Percentiles rank a stretch among this genome's conserved stretches.
phyloP scores from a whole-genome alignment of 768 basidiomycete genomes.

The Leccinum variicolor region DNA sequence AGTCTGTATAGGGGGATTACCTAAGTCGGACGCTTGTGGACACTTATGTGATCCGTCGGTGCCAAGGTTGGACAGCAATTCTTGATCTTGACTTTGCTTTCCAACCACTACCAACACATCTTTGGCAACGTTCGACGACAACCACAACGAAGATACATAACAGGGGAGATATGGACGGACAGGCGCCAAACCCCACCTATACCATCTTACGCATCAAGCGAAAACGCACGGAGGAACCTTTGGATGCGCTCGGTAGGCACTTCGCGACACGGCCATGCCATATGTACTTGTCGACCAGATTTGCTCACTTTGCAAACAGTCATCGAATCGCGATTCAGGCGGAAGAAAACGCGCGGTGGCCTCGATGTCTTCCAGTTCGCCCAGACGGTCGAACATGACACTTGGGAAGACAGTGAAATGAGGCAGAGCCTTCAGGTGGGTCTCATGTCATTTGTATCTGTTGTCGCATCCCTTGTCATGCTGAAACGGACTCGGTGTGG shows the following conservation, averaged over 20 bases:
- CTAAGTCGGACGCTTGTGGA: neutral
- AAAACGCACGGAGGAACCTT: slow-evolving; percentile 76
- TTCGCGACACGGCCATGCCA: slow-evolving; percentile 6
- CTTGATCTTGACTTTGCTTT: neutral
- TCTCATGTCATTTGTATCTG: neutral
- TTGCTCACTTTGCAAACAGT: slow-evolving; percentile 37
- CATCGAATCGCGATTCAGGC: slow-evolving; percentile 55
- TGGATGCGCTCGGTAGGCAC: slow-evolving; percentile 71
- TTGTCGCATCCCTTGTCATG: neutral
- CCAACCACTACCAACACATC: neutral
- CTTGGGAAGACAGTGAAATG: slow-evolving; percentile 59
- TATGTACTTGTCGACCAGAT: slow-evolving; percentile 12
- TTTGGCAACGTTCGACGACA: neutral
- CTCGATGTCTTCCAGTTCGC: slow-evolving; percentile 76
- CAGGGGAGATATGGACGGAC: slow-evolving; percentile 21
- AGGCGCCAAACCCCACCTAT: slow-evolving; percentile 40
- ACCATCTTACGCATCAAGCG: slow-evolving; percentile 82
- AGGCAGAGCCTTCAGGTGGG: slow-evolving; percentile 63
- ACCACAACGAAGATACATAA: neutral
- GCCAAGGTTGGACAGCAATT: neutral
- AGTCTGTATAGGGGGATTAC: neutral
- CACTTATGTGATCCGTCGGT: slow-evolving; percentile 10
- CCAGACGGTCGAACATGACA: slow-evolving; percentile 67
- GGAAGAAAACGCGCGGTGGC: slow-evolving; percentile 58
- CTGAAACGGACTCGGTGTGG: neutral